phyloP scores from a whole-genome alignment of 2,329 filamentous ascomycete species.

The Penicillium sp. region DNA sequence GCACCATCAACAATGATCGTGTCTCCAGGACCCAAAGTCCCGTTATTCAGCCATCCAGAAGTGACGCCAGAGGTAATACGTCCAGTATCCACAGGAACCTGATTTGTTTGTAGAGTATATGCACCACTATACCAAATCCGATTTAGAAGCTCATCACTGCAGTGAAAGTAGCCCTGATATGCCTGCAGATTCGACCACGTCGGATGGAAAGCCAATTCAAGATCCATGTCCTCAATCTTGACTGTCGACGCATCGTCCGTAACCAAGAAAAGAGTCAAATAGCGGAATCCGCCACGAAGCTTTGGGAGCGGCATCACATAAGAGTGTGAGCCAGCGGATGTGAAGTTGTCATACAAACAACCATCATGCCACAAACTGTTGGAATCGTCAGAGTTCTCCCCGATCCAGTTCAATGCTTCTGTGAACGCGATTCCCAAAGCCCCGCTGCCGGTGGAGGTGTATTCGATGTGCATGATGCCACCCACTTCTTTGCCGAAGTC shows the following conservation, averaged over 20 bases:
- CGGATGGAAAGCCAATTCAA: slow-evolving; percentile 52
- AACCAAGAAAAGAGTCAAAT: slow-evolving; percentile 43
- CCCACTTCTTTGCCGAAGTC: slow-evolving; percentile 62
- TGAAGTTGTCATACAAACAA: slow-evolving; percentile 39
- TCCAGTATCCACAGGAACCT: slow-evolving; percentile 40
- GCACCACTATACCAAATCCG: slow-evolving; percentile 59
- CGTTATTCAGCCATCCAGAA: slow-evolving; percentile 43
- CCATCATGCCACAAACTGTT: slow-evolving; percentile 49
- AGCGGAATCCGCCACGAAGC: slow-evolving; percentile 48
- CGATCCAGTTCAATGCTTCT: slow-evolving; percentile 51
- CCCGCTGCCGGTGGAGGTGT: slow-evolving; percentile 42
- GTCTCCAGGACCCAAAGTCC: slow-evolving; percentile 39
- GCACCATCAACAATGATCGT: slow-evolving; percentile 47
- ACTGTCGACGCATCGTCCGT: slow-evolving; percentile 34
- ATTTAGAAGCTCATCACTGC: slow-evolving; percentile 54
- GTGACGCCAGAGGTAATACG: slow-evolving; percentile 31
- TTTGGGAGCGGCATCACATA: slow-evolving; percentile 42
- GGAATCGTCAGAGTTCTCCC: slow-evolving; percentile 50
- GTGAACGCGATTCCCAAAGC: slow-evolving; percentile 50
- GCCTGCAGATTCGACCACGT: slow-evolving; percentile 54
- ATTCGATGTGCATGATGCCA: slow-evolving; percentile 55
- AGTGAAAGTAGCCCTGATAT: slow-evolving; percentile 57
- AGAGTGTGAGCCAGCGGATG: slow-evolving; percentile 29
- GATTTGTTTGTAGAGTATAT: slow-evolving; percentile 53
- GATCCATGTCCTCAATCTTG: slow-evolving; percentile 37